Base-by-base conservation (phyloP, 345 rosid species). In the Rhizophora apiculata region DNA sequence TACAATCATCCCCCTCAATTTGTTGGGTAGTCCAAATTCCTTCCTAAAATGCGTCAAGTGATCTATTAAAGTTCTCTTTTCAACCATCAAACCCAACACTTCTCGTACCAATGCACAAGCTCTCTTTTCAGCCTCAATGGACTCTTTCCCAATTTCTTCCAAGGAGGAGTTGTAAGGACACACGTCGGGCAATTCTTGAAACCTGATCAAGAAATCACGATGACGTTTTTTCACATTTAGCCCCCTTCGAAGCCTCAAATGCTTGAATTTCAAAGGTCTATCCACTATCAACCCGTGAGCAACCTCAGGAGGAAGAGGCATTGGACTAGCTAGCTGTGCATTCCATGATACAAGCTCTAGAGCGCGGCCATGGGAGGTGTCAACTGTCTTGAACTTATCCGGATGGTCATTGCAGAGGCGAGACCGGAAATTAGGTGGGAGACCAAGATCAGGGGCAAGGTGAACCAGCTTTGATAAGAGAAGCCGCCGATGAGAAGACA, bases 41-140 rank as follows among this genome's bases (percentile, higher is more conserved):
- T 89, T 88, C 81, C 98, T 83, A 76, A 93, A 90, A 79, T 89
- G 96, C 19, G 97, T 89, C 82, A 93, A 76, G 72, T 93, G 96
- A 60, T 93, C 98, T 19, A 90, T 76, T 65, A 93, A 73, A 66
- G 93, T 90, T 73, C 89, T 83, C 79, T 83, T 90, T 72, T 89
- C 96, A 48, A 87, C 86, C 32, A 82, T 83, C 86, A 91, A 76
- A 8, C 89, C 92, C 74, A 91, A 57, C 30, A 91, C 82, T 70
- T 91, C 97, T 68, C 96, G 80, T 60, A 85, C 85, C 29, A 91
- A 83, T 0, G 81, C 84, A 39, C 98, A 93, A 0, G 92, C 96
- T 80, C 92, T 82, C 81, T 91, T 93, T 82, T 91, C 97, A 8
- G 89, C 89, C 59, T 84, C 89, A 15, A 85, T n/a, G 7, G 96